Evolutionary conservation across 2,329 filamentous ascomycete species (phyloP).

Genomic region (Dactylellina cionopaga): DNA sequence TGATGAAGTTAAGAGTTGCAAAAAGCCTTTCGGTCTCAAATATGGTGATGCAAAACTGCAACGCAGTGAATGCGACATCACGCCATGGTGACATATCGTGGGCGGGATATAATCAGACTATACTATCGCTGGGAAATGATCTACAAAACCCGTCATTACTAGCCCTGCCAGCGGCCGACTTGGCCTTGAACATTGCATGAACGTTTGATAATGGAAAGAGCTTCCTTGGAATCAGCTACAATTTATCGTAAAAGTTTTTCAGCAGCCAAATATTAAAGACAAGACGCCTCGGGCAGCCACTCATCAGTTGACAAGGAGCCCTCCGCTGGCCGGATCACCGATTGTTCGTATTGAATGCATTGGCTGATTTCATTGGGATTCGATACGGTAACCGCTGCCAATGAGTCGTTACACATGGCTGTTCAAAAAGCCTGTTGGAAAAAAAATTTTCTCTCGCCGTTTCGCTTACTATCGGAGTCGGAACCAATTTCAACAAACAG

Average conservation of each 20-base stretch:
- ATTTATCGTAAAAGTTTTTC: not conserved
- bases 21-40: too few relatives aligned
- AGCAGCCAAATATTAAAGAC: not conserved
- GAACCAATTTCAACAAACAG: slow-evolving; percentile 14
- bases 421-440: slow-evolving; percentile 3
- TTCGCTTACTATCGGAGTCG: slow-evolving; percentile 42
- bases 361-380: not conserved
- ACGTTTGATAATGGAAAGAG: not conserved
- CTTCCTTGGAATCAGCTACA: not conserved
- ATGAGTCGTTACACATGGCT: slow-evolving; percentile 10
- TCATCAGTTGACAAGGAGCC: slow-evolving; percentile 11
- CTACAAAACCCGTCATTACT: slow-evolving; percentile 11
- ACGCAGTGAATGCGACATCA: slow-evolving; percentile 9
- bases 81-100: slow-evolving; percentile 40
- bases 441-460: slow-evolving; percentile 33
- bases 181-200: slow-evolving; percentile 1
- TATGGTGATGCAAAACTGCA: not conserved
- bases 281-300: not conserved
- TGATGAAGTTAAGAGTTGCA: too few relatives aligned
- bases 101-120: slow-evolving; percentile 36
- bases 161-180: not conserved
- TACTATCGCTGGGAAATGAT: slow-evolving; percentile 27
- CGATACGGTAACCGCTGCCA: not conserved
- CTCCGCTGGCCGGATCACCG: slow-evolving; percentile 30
- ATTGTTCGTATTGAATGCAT: not conserved